Percentiles rank a stretch among this genome's conserved stretches.
Conservation (phyloP, 768 basidiomycete genomes). For the Lentinula sp. region DNA sequence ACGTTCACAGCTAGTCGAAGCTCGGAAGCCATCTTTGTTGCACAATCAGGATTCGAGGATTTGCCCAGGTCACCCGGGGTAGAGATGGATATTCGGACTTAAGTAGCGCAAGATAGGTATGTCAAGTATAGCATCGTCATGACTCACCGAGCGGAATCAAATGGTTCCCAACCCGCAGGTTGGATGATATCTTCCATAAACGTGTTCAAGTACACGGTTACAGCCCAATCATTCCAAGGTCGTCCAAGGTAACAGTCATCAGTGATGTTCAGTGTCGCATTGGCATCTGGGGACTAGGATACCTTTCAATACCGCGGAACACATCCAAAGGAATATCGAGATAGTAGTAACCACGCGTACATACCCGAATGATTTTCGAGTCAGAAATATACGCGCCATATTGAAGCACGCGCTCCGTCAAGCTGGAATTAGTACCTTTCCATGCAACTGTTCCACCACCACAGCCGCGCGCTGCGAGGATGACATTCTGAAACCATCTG, state of each 20-base stretch:
- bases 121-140: background rate
- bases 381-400: slow-evolving; percentile 54
- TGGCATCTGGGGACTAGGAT: slow-evolving; percentile 52
- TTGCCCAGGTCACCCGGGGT: background rate
- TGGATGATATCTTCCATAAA: slow-evolving; percentile 54
- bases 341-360: slow-evolving; percentile 11
- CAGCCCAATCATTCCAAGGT: slow-evolving; percentile 59
- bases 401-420: slow-evolving; percentile 39
- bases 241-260: slow-evolving; percentile 52
- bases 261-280: slow-evolving; percentile 36
- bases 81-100: background rate
- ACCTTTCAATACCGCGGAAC: background rate
- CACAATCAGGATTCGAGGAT: background rate
- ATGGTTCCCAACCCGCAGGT: slow-evolving; percentile 47
- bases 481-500: slow-evolving; percentile 56
- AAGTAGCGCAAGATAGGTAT: background rate
- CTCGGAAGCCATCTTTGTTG: background rate
- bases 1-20: background rate
- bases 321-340: background rate
- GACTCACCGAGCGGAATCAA: slow-evolving; percentile 32
- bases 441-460: slow-evolving; percentile 64
- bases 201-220: slow-evolving; percentile 45
- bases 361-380: slow-evolving; percentile 49
- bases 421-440: slow-evolving; percentile 43
- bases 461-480: slow-evolving; percentile 56